Evolutionary conservation across 179 eudicot species (phyloP), one percentile per base, ranked within the genome.

Genomic region (Corrigiola litoralis): DNA sequence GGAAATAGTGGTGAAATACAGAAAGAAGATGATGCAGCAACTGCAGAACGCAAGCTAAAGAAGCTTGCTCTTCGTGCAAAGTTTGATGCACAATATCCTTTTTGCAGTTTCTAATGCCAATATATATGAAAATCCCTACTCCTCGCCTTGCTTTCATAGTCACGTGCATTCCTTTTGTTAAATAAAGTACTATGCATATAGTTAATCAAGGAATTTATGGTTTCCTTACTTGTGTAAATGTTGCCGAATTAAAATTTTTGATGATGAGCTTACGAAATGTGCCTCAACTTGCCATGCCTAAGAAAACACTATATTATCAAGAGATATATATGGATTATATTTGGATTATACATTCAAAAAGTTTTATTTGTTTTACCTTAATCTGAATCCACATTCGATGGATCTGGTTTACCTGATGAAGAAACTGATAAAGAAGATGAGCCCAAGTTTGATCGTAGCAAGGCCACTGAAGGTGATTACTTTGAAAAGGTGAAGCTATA

Each of bases 71-170:
- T 83, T 56, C 96, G 87, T 78, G 97, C 97, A 56, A 88, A 86
- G 73, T 91, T 91, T 84, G 95, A 86, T 75, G 72, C 95, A 60
- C 85, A 86, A 88, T 95, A 94, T 94, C 99, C 96, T 94, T 82
- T n/a, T 42, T 33, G 14, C 17, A 36, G 18, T 27, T 44, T n/a
- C n/a, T 41, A 13, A n/a, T 70, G 53, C 38, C 36, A 16, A 16
- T n/a, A 4, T n/a, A 6, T 2, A 25, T 23, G 13, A 54, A 52
- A 4, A 51, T 37, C 29, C 41, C 14, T 59, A 10, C 6, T 36
- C 45, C 37, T 44, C 23, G 44, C 3, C 5, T 61, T 29, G 7
- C 9, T 36, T 61, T 61, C 17, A 61, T n/a, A n/a, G n/a, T n/a
- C n/a, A n/a, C n/a, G n/a, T n/a, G n/a, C n/a, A n/a, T n/a, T n/a